A percentile compares a stretch with the other conserved stretches of the same genome.
phyloP scores from a whole-genome alignment of 352 stramenopile species.

The Pythium grandisporangium region DNA sequence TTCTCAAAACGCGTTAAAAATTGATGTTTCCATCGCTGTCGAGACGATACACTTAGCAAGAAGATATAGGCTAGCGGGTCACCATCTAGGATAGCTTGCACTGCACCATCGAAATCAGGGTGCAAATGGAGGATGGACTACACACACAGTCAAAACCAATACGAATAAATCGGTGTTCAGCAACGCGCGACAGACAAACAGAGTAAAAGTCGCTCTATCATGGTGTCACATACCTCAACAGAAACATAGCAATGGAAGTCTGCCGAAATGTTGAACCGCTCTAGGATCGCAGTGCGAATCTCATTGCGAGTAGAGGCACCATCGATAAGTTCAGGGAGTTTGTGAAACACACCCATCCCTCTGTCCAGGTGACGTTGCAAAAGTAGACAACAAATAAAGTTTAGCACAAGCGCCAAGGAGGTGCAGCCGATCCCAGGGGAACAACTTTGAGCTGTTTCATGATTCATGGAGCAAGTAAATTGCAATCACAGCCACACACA shows the following conservation, averaged over 20 bases:
- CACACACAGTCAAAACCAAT: background rate
- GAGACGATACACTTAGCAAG: constrained; percentile 37
- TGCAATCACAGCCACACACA: too few species aligned
- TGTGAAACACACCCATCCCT: constrained; percentile 60
- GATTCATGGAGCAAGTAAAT: too few species aligned
- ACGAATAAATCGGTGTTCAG: background rate
- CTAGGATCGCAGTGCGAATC: constrained; percentile 32
- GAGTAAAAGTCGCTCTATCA: background rate
- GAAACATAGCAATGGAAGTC: constrained; percentile 59
- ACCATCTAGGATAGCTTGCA: constrained; percentile 29
- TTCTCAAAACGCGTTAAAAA: constrained; percentile 33
- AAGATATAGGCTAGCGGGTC: constrained; percentile 54
- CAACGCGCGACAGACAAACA: too few species aligned
- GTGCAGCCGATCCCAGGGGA: too few species aligned
- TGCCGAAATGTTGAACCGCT: constrained; percentile 40
- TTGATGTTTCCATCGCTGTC: constrained; percentile 40
- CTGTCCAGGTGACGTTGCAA: too few species aligned
- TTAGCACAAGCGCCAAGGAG: too few species aligned
- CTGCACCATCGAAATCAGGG: constrained; percentile 50
- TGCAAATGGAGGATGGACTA: constrained; percentile 72
- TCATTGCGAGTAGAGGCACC: constrained; percentile 25
- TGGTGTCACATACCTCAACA: constrained; percentile 32
- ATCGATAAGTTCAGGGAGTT: constrained; percentile 24
- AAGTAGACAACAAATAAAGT: too few species aligned
- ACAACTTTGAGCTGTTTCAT: too few species aligned